Conservation (phyloP, 352 stramenopile species). For the Phytophthora tubulina region DNA sequence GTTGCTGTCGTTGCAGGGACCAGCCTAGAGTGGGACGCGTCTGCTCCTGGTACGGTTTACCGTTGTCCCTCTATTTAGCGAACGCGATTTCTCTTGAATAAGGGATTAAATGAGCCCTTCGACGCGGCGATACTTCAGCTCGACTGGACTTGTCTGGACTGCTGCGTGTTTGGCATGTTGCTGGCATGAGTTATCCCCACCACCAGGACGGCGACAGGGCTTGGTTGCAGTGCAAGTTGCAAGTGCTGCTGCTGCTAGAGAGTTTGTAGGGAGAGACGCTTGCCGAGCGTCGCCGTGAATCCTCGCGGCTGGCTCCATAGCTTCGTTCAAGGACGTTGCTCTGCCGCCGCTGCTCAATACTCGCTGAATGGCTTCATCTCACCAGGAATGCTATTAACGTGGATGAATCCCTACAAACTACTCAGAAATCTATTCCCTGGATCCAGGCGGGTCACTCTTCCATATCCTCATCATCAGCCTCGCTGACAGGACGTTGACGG, state of each 20-base stretch:
- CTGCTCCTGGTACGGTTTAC: slow-evolving; percentile 11
- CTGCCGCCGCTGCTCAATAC: not conserved
- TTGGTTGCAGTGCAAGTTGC: not conserved
- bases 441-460: slow-evolving; percentile 15
- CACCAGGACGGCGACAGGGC: slow-evolving; percentile 7
- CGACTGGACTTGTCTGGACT: slow-evolving; percentile 41
- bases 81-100: slow-evolving; percentile 10
- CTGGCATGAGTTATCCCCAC: slow-evolving; percentile 25
- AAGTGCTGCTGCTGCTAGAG: not conserved
- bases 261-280: not conserved
- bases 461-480: slow-evolving; percentile 47
- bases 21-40: slow-evolving; percentile 15
- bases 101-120: slow-evolving; percentile 5
- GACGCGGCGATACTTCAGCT: slow-evolving; percentile 32
- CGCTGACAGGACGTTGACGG: slow-evolving; percentile 36
- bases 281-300: not conserved
- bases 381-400: not conserved
- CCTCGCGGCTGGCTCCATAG: slow-evolving; percentile 3
- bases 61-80: not conserved
- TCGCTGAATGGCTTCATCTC: not conserved
- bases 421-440: slow-evolving; percentile 13
- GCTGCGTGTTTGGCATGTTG: slow-evolving; percentile 10
- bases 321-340: not conserved
- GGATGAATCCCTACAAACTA: not conserved
- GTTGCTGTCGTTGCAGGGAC: slow-evolving; percentile 8